A percentile compares a stretch with the other conserved stretches of the same genome.
Evolutionary conservation across 139 green algal species (phyloP).

Genomic region (Chlorella sp.): DNA sequence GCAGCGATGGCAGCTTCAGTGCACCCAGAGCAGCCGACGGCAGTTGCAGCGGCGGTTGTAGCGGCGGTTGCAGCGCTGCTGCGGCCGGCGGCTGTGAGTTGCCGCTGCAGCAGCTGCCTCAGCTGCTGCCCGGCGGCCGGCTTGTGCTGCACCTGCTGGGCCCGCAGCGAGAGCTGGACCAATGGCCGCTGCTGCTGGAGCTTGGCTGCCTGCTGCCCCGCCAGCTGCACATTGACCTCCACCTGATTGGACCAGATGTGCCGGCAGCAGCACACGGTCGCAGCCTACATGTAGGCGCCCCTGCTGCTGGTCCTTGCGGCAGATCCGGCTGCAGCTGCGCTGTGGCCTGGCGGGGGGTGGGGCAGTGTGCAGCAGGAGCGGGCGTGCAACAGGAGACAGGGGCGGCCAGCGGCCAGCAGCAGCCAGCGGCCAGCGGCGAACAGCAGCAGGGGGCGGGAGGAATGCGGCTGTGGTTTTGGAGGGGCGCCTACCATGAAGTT

Average conservation of each 20-base stretch:
- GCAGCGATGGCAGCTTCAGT: too few relatives aligned
- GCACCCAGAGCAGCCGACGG: neutral
- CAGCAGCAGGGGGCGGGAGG: neutral
- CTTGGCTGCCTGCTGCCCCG: slow-evolving; percentile 46
- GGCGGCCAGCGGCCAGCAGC: neutral
- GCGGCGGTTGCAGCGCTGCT: neutral
- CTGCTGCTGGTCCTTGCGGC: neutral
- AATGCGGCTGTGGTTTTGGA: slow-evolving; percentile 8
- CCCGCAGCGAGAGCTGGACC: slow-evolving; percentile 16
- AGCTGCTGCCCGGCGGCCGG: neutral
- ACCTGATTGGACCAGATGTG: slow-evolving; percentile 27
- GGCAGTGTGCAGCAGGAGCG: neutral
- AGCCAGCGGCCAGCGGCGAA: neutral
- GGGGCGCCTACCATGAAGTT: slow-evolving; percentile 24
- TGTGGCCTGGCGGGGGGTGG: neutral
- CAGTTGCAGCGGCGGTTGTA: neutral
- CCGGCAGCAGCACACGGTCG: neutral
- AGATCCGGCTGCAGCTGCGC: slow-evolving; percentile 4
- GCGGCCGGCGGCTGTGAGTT: too few relatives aligned
- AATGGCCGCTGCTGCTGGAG: slow-evolving; percentile 23
- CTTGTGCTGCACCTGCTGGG: slow-evolving; percentile 31
- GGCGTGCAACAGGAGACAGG: neutral
- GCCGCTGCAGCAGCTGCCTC: slow-evolving; percentile 1
- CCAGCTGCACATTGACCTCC: neutral
- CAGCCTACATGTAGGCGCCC: neutral